phyloP scores from a whole-genome alignment of 164 flowering plant genomes.

The Vitis rotundifolia region DNA sequence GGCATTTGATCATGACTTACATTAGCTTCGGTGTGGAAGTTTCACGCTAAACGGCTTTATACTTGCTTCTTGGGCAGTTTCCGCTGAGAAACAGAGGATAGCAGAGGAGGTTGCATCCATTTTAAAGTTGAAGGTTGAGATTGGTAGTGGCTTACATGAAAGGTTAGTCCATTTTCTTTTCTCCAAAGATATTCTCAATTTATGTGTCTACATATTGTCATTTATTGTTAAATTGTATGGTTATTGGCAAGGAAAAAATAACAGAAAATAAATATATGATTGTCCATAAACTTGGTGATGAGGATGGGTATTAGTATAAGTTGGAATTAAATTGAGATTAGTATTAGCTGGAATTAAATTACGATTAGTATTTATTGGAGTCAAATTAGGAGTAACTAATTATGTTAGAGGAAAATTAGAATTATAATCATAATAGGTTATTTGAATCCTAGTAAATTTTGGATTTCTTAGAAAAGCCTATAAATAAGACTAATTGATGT shows the following conservation, averaged over 20 bases:
- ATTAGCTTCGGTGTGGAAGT: background rate
- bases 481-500: no score
- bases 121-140: slow-evolving; percentile 75
- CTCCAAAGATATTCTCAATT: background rate
- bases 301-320: no score
- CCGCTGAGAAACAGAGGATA: slow-evolving; percentile 79
- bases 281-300: background rate
- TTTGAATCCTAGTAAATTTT: no score
- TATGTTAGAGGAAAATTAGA: no score
- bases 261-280: background rate
- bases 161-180: slow-evolving; percentile 42
- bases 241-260: background rate
- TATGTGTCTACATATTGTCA: background rate
- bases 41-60: slow-evolving; percentile 8
- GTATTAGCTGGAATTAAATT: no score
- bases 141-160: slow-evolving; percentile 66
- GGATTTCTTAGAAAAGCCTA: no score
- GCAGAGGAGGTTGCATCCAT: slow-evolving; percentile 89
- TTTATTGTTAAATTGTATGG: background rate
- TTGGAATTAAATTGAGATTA: no score
- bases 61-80: slow-evolving; percentile 46
- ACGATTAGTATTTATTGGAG: no score
- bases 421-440: no score
- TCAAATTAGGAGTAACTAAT: no score
- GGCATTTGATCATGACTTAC: slow-evolving; percentile 3